Evolutionary conservation across 2,329 filamentous ascomycete genomes (phyloP), one percentile per base, ranked within the genome.

Genomic region (Hypoxylon sp.): DNA sequence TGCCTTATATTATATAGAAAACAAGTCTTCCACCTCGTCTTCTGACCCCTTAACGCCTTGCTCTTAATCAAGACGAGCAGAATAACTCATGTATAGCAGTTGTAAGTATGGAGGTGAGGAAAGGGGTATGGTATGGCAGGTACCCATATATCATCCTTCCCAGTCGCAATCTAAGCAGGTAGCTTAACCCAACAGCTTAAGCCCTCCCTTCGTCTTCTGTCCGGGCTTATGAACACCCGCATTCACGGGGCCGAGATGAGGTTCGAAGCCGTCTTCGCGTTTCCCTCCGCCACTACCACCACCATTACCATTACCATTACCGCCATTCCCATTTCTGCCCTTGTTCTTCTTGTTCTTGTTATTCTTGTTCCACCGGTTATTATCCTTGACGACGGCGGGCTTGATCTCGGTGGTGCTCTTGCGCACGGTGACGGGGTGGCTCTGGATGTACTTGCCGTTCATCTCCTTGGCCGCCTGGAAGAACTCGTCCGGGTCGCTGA

Each of bases 401-500:
- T 90, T 91, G 71, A 99, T 91, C 71, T 97, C 92, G 4, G 93
- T 96, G 62, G 88, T 96, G 60, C 90, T 91, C 70, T 94, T 90
- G 71, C 89, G 87, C 61, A 97, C 82, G 17, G 90, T 78, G 19
- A 97, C 90, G 0, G 94, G 94, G 71, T 97, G 94, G 70, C 91
- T 97, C 65, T 96, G 93, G 68, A 99, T 97, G 73, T 99, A 99
- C 75, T 99, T 97, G 63, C 92, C 92, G 67, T 97, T 90, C 94
- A 97, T 97, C 75, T 97, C 93, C 75, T 94, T 91, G 65, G 91
- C 93, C 1, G 94, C 93, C 65, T 90, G 85, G 78, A 99, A 97
- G 71, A 95, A 97, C 67, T 97, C 92, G 70, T 99, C 94, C 20
- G 91, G 90, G 68, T 97, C 90, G 64, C 87, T 88, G 74, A 99